phyloP scores from a whole-genome alignment of 148 eudicot species.

The Silene uniflora region DNA sequence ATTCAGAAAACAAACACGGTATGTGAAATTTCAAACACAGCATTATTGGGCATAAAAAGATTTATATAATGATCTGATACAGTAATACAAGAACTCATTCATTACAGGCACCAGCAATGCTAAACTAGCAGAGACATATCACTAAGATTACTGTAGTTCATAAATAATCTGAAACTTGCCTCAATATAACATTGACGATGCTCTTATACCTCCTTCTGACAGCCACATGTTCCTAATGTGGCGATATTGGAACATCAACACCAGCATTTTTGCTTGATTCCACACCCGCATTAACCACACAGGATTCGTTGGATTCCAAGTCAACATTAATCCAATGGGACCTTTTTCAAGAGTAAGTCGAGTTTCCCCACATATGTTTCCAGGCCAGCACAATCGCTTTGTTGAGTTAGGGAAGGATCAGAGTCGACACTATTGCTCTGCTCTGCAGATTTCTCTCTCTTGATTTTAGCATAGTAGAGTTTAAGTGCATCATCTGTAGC shows the following conservation, averaged over 20 bases:
- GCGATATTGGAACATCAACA: constrained; percentile 4
- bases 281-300: background rate
- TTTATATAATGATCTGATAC: background rate
- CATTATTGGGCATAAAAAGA: background rate
- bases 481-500: constrained; percentile 63
- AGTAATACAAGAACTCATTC: background rate
- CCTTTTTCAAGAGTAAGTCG: constrained; percentile 35
- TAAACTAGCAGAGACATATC: background rate
- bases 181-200: background rate
- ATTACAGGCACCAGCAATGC: background rate
- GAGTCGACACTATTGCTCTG: constrained; percentile 16
- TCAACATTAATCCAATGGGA: constrained; percentile 38
- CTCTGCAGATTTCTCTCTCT: constrained; percentile 24
- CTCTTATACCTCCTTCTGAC: background rate
- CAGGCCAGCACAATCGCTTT: constrained; percentile 31
- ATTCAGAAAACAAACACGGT: background rate
- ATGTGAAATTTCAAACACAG: background rate
- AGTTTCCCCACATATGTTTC: constrained; percentile 42
- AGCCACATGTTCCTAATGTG: constrained; percentile 1
- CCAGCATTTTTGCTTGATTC: background rate
- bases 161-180: background rate
- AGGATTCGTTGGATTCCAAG: constrained; percentile 3
- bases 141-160: background rate
- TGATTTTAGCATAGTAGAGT: constrained; percentile 41
- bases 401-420: constrained; percentile 13